Base-by-base conservation (phyloP, 2,329 filamentous ascomycete genomes). In the Fusarium duplospermum region DNA sequence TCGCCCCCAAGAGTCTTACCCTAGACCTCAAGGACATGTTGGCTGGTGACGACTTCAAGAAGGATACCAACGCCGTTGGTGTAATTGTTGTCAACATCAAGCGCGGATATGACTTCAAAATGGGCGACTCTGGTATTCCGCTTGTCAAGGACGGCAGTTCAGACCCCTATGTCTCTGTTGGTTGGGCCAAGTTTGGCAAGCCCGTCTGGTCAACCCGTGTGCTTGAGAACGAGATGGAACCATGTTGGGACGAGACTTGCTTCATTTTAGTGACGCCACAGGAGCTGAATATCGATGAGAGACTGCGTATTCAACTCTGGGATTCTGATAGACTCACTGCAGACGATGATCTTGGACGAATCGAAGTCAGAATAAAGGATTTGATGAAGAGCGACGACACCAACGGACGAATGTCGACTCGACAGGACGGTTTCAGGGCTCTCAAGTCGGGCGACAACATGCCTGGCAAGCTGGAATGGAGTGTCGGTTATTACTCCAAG, bases 141-240 rank as follows among this genome's bases (percentile, higher is more conserved):
- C 85, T 90, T 2, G 80, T 91, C 66, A 86, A 89, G 62, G 80
- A 83, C 29, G 92, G 91, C 10, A 89, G 90, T 7, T 90, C 92
- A 11, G 93, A 95, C 80, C 86, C 91, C 0, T 94, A 94, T 72
- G 88, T 94, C 18, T 91, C 90, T 2, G 90, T 94, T 9, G 92
- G 90, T 2, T 95, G 93, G 92, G 92, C 92, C 24, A 95, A 94
- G 78, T 94, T 94, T 78, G 92, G 92, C 89, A 58, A 85, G 92
- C 67, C 92, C 84, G 78, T 92, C 87, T 62, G 81, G 80, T 82
- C 82, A 61, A 94, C 92, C 0, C 87, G 93, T 58, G 87, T 94
- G 47, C 86, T 94, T 24, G 81, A 87, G 42, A 86, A 87, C 1
- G 90, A 93, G 56, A 91, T 93, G 85, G 85, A 92, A 33, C 93